These are phyloP conservation scores for Serendipita sp. DNA, from an alignment of 768 basidiomycete genomes.

Conservation along the genomic window DNA sequence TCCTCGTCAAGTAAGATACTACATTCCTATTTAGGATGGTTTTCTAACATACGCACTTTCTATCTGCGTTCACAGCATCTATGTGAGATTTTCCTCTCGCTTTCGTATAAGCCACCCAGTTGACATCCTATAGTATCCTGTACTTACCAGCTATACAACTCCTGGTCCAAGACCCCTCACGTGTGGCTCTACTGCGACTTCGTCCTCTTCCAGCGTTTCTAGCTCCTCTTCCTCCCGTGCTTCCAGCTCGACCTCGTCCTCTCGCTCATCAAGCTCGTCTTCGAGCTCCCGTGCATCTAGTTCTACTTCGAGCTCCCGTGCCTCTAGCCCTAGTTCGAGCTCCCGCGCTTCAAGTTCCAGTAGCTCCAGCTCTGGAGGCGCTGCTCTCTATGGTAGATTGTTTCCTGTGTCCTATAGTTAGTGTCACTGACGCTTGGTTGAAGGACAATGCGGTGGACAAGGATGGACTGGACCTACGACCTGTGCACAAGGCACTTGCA, in stretches of 20 bases:
- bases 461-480: not conserved
- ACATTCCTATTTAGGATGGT: no score
- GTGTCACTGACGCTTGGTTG: not conserved
- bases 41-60: not conserved
- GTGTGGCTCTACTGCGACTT: constrained; percentile 11
- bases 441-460: not conserved
- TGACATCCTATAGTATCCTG: not conserved
- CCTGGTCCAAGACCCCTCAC: constrained; percentile 17
- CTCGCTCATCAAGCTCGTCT: not conserved
- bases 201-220: not conserved
- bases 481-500: not conserved
- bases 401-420: not conserved
- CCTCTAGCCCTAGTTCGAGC: not conserved
- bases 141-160: not conserved
- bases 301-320: no score
- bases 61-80: not conserved
- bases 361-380: no score
- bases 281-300: no score
- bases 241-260: not conserved
- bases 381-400: not conserved
- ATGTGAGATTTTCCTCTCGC: not conserved
- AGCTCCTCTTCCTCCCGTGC: not conserved
- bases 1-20: constrained; percentile 16
- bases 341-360: not conserved
- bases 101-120: no score